A percentile compares a stretch with the other conserved stretches of the same genome.
These are phyloP conservation scores for Dioscorea cayenensis DNA, from an alignment of 116 monocot species.

Conservation along the genomic window DNA sequence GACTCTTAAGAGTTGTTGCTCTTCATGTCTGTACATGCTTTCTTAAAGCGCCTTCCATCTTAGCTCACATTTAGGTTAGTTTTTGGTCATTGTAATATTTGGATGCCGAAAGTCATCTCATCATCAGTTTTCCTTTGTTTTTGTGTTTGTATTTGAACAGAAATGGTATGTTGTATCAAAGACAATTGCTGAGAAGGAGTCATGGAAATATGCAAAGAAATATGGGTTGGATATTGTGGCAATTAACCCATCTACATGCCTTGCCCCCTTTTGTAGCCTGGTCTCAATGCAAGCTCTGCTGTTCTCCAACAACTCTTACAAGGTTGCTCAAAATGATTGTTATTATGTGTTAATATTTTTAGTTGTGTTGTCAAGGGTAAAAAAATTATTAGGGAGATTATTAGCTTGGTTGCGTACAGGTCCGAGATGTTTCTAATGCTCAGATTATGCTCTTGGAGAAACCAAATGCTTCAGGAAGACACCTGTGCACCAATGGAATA, in stretches of 20 bases:
- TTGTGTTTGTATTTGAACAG: slow-evolving; percentile 3
- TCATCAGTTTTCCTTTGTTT: not conserved
- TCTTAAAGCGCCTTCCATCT: too few relatives aligned
- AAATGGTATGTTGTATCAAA: slow-evolving; percentile 62
- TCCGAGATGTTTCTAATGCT: slow-evolving; percentile 49
- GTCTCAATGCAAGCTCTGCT: slow-evolving; percentile 56
- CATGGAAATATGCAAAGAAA: slow-evolving; percentile 47
- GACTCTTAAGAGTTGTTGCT: too few relatives aligned
- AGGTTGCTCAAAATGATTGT: slow-evolving; percentile 26
- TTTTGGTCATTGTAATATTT: too few relatives aligned
- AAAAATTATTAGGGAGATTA: slow-evolving; percentile 42
- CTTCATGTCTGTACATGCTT: too few relatives aligned
- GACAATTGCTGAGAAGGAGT: slow-evolving; percentile 41
- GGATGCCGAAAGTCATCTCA: too few relatives aligned
- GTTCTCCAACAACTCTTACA: slow-evolving; percentile 45
- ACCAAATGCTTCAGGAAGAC: slow-evolving; percentile 35
- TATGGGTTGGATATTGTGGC: slow-evolving; percentile 43
- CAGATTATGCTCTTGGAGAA: slow-evolving; percentile 52
- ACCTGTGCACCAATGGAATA: slow-evolving; percentile 51
- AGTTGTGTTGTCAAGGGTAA: slow-evolving; percentile 20
- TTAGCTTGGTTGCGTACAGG: slow-evolving; percentile 60
- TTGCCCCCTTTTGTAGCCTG: slow-evolving; percentile 48
- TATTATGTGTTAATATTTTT: not conserved
- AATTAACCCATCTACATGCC: slow-evolving; percentile 46
- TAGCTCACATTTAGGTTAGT: too few relatives aligned